Evolutionary conservation across 148 eudicot species (phyloP), one percentile per base, ranked within the genome.

Genomic region (Rhododendron mucronatum): DNA sequence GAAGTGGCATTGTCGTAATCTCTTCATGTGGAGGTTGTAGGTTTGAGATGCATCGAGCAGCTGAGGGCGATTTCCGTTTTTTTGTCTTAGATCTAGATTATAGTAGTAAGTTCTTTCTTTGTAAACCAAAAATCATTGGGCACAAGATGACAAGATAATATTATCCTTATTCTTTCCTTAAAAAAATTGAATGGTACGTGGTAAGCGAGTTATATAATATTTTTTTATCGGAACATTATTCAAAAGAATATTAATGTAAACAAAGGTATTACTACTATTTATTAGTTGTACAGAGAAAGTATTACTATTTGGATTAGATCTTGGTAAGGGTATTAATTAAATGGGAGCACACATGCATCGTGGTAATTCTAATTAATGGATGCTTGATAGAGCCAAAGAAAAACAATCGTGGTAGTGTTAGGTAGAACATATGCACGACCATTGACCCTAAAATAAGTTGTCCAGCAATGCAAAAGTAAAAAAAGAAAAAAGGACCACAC

Each of bases 341-440:
- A 53, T 16, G 65, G 30, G 65, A 51, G 59, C 37, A 51, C 37
- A 51, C 71, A 51, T 33, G 48, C 61, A 53, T 33, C 16, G 73
- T 84, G 86, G 57, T 59, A 2, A 41, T 75, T 20, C 20, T 76
- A 15, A 28, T 16, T 76, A 15, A 28, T 16, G 26, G 82, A 55
- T 30, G 23, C 23, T 77, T 50, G 28, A 79, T 74, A 44, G 41
- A 23, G 41, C 16, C 21, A 37, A 74, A 14, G 37, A 1, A 35
- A 33, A 57, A 69, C 15, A 71, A 7, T 12, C 11, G 73, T 55
- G 65, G 33, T 15, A 15, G 83, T 76, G 83, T 53, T 28, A 50
- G 83, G 85, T 84, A 6, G 79, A 86, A 69, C 87, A 86, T 50
- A 63, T 33, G n/a, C 57, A 67, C n/a, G 57, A 33, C 53, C 26